Conservation (phyloP, 305 asterid genomes). For the Fraxinus angustifolia region DNA sequence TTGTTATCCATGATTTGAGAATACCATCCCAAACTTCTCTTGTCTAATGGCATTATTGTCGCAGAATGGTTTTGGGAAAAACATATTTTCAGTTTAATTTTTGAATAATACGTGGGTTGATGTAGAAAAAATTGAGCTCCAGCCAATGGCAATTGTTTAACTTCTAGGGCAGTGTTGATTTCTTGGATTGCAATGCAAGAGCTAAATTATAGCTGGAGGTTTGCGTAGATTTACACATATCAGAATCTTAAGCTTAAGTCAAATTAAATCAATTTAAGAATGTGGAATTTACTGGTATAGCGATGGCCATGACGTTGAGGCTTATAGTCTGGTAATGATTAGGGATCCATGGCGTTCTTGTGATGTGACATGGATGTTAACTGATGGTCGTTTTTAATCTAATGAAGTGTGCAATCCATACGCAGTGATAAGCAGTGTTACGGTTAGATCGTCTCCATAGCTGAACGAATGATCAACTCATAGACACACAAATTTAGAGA, state of each 20-base stretch:
- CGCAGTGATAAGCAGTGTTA: neutral
- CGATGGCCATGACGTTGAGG: neutral
- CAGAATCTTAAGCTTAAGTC: neutral
- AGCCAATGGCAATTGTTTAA: neutral
- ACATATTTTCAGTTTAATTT: neutral
- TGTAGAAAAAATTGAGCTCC: neutral
- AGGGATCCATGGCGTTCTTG: neutral
- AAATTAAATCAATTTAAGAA: neutral
- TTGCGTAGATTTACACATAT: neutral
- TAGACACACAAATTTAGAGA: neutral
- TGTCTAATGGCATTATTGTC: neutral
- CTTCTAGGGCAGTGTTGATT: neutral
- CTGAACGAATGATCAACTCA: neutral
- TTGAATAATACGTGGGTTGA: neutral
- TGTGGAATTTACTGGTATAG: neutral
- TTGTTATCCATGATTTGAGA: neutral
- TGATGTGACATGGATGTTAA: neutral
- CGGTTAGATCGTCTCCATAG: neutral
- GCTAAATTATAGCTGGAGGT: neutral
- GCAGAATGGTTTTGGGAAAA: neutral
- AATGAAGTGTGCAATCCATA: neutral
- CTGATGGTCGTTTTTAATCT: neutral
- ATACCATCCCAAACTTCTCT: neutral
- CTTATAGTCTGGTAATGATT: neutral
- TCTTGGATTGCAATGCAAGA: neutral